These are phyloP conservation scores for Dactylorhiza incarnata DNA, from an alignment of 106 monocot species.

Conservation along the genomic window DNA sequence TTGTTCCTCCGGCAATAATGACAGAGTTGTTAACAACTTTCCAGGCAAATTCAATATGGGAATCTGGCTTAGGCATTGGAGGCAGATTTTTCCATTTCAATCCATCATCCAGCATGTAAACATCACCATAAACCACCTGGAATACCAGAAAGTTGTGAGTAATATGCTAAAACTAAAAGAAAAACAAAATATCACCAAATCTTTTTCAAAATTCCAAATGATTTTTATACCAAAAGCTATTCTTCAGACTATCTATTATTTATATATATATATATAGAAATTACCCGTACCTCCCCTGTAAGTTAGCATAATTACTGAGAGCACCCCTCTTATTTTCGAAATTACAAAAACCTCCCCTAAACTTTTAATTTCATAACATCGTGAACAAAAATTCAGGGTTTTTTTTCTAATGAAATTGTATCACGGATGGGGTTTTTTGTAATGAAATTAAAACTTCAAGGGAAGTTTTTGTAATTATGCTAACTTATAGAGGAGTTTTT, in stretches of 20 bases:
- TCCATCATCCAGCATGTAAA: slow-evolving; percentile 80
- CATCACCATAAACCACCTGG: slow-evolving; percentile 73
- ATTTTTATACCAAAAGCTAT: neutral
- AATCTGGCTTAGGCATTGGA: slow-evolving; percentile 94
- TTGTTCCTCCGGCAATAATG: slow-evolving; percentile 81
- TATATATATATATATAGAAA: too few species aligned
- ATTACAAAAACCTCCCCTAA: too few species aligned
- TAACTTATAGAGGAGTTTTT: too few species aligned
- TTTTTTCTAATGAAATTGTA: too few species aligned
- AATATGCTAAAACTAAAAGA: neutral
- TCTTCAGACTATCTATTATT: neutral
- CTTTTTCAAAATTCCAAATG: slow-evolving; percentile 1
- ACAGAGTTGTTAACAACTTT: slow-evolving; percentile 82
- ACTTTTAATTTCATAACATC: too few species aligned
- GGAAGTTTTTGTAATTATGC: too few species aligned
- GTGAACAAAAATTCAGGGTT: too few species aligned
- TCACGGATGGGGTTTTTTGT: too few species aligned
- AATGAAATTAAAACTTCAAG: too few species aligned
- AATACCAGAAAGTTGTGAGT: slow-evolving; percentile 2
- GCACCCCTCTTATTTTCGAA: too few species aligned
- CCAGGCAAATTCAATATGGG: slow-evolving; percentile 95
- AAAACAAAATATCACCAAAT: neutral
- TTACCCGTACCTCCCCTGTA: too few species aligned
- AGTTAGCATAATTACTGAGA: too few species aligned
- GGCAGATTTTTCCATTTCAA: slow-evolving; percentile 64